phyloP scores from a whole-genome alignment of 2,329 filamentous ascomycete species.

The Scortechinia acanthostroma region DNA sequence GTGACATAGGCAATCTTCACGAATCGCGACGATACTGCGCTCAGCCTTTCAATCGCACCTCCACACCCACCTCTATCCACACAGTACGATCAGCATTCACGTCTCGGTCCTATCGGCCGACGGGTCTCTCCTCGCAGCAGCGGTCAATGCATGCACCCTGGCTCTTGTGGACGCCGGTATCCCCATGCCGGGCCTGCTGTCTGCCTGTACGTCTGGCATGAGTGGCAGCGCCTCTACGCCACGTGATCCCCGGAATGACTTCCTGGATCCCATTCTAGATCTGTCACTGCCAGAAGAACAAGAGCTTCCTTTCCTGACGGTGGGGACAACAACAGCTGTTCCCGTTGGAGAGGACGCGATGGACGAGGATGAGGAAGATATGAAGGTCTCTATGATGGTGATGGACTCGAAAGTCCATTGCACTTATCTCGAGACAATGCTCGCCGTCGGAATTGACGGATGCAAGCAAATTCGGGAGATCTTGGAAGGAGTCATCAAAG shows the following conservation, averaged over 20 bases:
- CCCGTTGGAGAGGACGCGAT: neutral
- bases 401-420: conserved; percentile 1
- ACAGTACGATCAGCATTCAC: conserved; percentile 2
- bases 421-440: neutral
- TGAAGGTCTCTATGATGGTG: neutral
- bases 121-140: neutral
- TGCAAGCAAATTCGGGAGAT: conserved; percentile 1
- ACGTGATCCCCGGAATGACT: neutral
- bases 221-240: neutral
- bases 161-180: neutral
- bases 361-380: neutral
- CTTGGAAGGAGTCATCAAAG: neutral
- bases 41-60: conserved; percentile 1
- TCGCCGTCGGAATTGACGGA: neutral
- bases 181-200: neutral
- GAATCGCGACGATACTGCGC: neutral
- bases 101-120: neutral
- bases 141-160: neutral
- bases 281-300: conserved; percentile 1
- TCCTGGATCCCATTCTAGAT: neutral
- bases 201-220: neutral
- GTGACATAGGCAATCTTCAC: conserved; percentile 2
- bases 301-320: neutral
- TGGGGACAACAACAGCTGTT: neutral
- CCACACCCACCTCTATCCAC: conserved; percentile 1